Base-by-base conservation (phyloP, 2,329 filamentous ascomycete genomes). In the Fusarium sarcochroum region DNA sequence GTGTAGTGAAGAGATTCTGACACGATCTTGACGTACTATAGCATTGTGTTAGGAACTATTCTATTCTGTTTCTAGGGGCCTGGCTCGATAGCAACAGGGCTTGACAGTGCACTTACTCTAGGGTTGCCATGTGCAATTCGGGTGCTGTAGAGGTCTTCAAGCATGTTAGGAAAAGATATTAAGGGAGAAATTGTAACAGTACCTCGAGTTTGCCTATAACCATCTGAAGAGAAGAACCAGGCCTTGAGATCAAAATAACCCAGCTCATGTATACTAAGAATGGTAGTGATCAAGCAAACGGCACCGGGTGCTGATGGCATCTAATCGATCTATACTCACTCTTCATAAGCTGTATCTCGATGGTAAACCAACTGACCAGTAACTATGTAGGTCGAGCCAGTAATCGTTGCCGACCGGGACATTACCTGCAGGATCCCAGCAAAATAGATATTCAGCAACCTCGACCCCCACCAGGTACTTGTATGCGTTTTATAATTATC, bases 391-490 rank as follows among this genome's bases (percentile, higher is more conserved):
- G 23, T 23, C 23, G 27, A 38, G 4, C 25, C 25, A 5, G 67
- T 21, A 1, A 32, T 40, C 3, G 27, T 6, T 32, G 32, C n/a
- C 51, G 58, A 2, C 7, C 38, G 54, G 2, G 66, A 57, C 66
- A 68, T 67, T 0, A 40, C 49, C 5, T 40, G 20, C n/a, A 55
- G 23, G 14, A 64, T 37, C 1, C 66, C 66, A 1, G 66, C 37
- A 4, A 52, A 49, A 17, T 68, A 68, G 0, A 40, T 45, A 20
- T 67, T 68, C 5, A 67, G 23, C 8, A 68, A 21, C 10, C 66
- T 58, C 1, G 66, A 57, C 7, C 66, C 66, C 66, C 63, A 68
- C 63, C 66, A 68, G 17, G 20, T 51, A 15, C 58, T 68, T 2
- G 66, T 58, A 13, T 57, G 47, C 8, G 44, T 54, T 15, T 30